Evolutionary conservation across 768 basidiomycete species (phyloP).

Genomic region (Cubamyces sp.): DNA sequence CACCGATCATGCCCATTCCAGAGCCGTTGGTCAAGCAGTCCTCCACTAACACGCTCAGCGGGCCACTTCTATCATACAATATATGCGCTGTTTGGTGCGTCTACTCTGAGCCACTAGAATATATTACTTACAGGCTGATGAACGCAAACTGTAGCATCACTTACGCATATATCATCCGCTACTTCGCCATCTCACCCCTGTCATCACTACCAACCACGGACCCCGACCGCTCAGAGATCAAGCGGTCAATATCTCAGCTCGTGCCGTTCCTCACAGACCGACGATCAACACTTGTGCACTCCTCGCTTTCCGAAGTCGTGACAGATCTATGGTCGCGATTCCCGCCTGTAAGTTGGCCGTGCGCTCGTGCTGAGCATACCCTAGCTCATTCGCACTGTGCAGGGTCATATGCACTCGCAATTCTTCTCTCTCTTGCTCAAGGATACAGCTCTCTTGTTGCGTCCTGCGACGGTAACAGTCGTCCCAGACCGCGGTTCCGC

Average conservation of each 20-base stretch:
- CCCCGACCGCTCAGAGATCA: conserved; percentile 51
- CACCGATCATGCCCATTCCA: conserved; percentile 52
- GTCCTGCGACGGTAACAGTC: conserved; percentile 43
- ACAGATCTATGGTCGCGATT: conserved; percentile 71
- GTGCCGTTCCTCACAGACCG: conserved; percentile 69
- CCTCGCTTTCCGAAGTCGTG: conserved; percentile 53
- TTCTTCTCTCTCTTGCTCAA: conserved; percentile 56
- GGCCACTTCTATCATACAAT: conserved; percentile 62
- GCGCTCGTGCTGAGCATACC: neutral
- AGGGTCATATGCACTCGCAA: conserved; percentile 42
- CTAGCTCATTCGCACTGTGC: neutral
- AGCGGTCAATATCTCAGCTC: conserved; percentile 50
- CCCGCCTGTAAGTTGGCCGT: conserved; percentile 46
- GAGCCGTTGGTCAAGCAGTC: conserved; percentile 45
- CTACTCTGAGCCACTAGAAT: neutral
- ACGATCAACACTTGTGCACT: conserved; percentile 57
- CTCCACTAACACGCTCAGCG: conserved; percentile 7
- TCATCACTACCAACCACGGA: conserved; percentile 43
- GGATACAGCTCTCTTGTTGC: conserved; percentile 59
- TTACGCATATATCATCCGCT: conserved; percentile 70
- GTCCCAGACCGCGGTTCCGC: conserved; percentile 12
- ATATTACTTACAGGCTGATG: neutral
- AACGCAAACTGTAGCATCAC: conserved; percentile 50
- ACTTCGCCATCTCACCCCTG: conserved; percentile 62
- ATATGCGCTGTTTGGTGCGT: conserved; percentile 69